Base-by-base conservation (phyloP, 2,329 filamentous ascomycete genomes). In the Trichophaea hybrida region DNA sequence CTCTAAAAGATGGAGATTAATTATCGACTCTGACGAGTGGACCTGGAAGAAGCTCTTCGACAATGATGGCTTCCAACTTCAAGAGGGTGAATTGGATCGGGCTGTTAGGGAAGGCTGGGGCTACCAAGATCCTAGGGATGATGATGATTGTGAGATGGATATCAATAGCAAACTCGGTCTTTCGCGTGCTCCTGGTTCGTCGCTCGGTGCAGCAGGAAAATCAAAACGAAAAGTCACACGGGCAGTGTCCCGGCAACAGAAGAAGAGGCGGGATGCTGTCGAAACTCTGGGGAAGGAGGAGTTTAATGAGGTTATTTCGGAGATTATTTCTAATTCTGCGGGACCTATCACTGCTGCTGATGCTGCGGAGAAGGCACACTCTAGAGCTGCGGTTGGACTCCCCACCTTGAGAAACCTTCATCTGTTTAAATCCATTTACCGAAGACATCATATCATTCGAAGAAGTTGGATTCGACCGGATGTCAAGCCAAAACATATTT, bases 31-130 rank as follows among this genome's bases (percentile, higher is more conserved):
- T 6, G 91, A 97, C 69, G 93, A 98, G 73, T 90, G 85, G 52
- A 88, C 90, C 12, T 98, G 93, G 93, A 97, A 94, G 73, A 86
- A 90, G 64, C 76, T 96, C 0, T 83, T 98, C 46, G 89, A 95
- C 63, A 78, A 77, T 1, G 89, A 96, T 70, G 88, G 88, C 0
- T 96, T 87, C 71, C 75, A 75, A 33, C 75, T 98, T 1, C 84
- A 88, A 0, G 77, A 83, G 0, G 88, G 87, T 15, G 93, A 98
- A 72, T 77, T 98, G 31, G 83, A 88, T 65, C 84, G 84, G 67
- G 90, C 93, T 34, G 89, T 97, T 58, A 76, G 77, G 46, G 88
- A 97, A 74, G 93, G 93, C 12, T 98, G 93, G 93, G 93, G 90
- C 12, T 98, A 93, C 89, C 93, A 98, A 71, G 88, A 91, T 69